Conservation (phyloP, 163 green algal genomes). For the Coccomyxa subellipsoidea region DNA sequence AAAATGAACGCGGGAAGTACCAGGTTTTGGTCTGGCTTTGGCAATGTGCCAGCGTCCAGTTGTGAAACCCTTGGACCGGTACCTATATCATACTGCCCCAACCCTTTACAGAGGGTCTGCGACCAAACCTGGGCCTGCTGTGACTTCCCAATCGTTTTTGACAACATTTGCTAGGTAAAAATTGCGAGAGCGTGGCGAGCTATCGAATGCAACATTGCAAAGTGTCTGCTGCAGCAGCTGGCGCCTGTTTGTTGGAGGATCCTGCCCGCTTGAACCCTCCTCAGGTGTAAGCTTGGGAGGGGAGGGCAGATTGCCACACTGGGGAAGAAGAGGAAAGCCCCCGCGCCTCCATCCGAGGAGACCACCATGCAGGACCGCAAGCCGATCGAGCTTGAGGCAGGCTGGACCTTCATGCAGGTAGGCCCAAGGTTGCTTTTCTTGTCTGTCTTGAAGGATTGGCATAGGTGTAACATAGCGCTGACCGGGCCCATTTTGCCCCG, state of each 20-base stretch:
- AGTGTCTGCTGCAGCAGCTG: too few species aligned
- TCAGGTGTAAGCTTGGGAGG: background rate
- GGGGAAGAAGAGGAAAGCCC: constrained; percentile 11
- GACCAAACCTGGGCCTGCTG: too few species aligned
- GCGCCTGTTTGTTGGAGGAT: background rate
- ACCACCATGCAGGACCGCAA: constrained; percentile 2
- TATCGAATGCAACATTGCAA: background rate
- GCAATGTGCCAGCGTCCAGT: too few species aligned
- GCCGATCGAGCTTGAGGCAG: constrained; percentile 83
- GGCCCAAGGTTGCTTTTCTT: constrained; percentile 9
- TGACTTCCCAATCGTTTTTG: too few species aligned
- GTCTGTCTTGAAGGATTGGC: background rate
- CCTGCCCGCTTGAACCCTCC: background rate
- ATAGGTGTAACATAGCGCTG: background rate
- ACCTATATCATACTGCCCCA: too few species aligned
- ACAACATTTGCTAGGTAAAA: too few species aligned
- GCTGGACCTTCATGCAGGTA: constrained; percentile 89
- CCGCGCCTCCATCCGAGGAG: background rate
- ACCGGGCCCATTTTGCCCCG: constrained; percentile 4
- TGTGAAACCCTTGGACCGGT: too few species aligned
- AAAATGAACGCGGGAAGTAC: too few species aligned
- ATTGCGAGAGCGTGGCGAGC: too few species aligned
- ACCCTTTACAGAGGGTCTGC: too few species aligned
- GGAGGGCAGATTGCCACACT: constrained; percentile 3
- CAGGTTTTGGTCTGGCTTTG: too few species aligned